Percentiles rank a stretch among this genome's conserved stretches.
Evolutionary conservation across 768 basidiomycete genomes (phyloP).

Genomic region (Kwoniella sp.): DNA sequence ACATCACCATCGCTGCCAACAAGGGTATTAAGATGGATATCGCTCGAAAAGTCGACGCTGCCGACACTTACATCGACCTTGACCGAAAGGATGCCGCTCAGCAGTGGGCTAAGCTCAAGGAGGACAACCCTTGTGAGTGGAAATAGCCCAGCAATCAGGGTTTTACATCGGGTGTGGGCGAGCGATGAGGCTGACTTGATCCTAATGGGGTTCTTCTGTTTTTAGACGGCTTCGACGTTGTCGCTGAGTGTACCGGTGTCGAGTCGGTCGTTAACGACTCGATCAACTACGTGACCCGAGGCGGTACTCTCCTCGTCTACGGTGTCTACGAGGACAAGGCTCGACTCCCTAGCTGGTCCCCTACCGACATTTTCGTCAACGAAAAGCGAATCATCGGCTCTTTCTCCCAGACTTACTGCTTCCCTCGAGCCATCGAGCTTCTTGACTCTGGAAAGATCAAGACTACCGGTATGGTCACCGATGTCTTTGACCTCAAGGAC

Average conservation of each 20-base stretch:
- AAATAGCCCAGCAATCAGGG: no score
- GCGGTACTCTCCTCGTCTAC: conserved; percentile 60
- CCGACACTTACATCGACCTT: conserved; percentile 81
- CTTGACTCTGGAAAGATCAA: conserved; percentile 82
- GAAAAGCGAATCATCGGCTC: conserved; percentile 82
- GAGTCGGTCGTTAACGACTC: conserved; percentile 83
- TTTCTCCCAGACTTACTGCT: conserved; percentile 84
- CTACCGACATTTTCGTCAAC: conserved; percentile 74
- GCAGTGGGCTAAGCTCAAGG: conserved; percentile 78
- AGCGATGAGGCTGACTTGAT: not conserved
- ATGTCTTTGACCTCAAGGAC: conserved; percentile 64
- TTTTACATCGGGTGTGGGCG: no score
- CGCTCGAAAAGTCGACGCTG: conserved; percentile 75
- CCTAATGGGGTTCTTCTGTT: not conserved
- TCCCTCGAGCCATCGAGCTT: conserved; percentile 87
- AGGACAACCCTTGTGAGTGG: conserved; percentile 67
- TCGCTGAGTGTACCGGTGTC: conserved; percentile 76
- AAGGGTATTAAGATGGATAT: conserved; percentile 82
- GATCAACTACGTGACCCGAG: conserved; percentile 81
- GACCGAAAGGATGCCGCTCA: conserved; percentile 71
- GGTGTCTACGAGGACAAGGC: conserved; percentile 88
- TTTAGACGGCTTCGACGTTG: conserved; percentile 79
- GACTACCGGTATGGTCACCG: conserved; percentile 77
- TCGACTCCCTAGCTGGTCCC: conserved; percentile 74
- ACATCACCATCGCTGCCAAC: conserved; percentile 77